phyloP scores from a whole-genome alignment of 2,329 filamentous ascomycete species.

The Cytospora paraplurivora region DNA sequence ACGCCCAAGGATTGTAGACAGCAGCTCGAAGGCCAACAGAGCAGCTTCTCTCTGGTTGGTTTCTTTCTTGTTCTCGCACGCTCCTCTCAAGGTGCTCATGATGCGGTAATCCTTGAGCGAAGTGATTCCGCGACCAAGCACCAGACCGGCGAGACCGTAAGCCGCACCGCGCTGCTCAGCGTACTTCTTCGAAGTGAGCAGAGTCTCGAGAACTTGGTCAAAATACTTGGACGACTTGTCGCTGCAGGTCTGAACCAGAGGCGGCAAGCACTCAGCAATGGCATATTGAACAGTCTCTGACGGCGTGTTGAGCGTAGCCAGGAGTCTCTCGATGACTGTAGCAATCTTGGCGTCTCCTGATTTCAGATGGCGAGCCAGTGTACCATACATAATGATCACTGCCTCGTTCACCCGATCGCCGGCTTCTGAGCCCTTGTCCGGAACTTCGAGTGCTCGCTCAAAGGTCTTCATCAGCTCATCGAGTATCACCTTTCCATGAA shows the following conservation, averaged over 20 bases:
- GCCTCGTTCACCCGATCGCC: constrained; percentile 94
- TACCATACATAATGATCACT: constrained; percentile 96
- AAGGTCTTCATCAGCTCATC: constrained; percentile 92
- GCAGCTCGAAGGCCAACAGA: constrained; percentile 85
- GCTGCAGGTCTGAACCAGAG: constrained; percentile 79
- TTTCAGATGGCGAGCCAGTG: constrained; percentile 83
- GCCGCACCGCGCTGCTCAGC: constrained; percentile 90
- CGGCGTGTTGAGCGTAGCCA: constrained; percentile 87
- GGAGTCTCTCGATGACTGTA: constrained; percentile 80
- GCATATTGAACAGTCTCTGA: constrained; percentile 97
- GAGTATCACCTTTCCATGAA: constrained; percentile 78
- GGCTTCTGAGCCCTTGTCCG: constrained; percentile 77
- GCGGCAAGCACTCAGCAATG: constrained; percentile 89
- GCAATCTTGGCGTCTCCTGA: constrained; percentile 85
- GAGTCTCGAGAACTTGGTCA: constrained; percentile 74
- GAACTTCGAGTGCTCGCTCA: constrained; percentile 81
- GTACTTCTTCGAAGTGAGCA: constrained; percentile 89
- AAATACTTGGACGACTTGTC: constrained; percentile 81
- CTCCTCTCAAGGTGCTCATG: constrained; percentile 75
- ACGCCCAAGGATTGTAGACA: constrained; percentile 82
- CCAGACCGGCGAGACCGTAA: constrained; percentile 89
- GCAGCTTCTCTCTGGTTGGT: constrained; percentile 84
- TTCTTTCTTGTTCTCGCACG: constrained; percentile 95
- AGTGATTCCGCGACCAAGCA: constrained; percentile 82
- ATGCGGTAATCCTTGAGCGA: constrained; percentile 84